Percentiles rank a stretch among this genome's conserved stretches.
Evolutionary conservation across 345 rosid genomes (phyloP).

Genomic region (Turritis glabra): DNA sequence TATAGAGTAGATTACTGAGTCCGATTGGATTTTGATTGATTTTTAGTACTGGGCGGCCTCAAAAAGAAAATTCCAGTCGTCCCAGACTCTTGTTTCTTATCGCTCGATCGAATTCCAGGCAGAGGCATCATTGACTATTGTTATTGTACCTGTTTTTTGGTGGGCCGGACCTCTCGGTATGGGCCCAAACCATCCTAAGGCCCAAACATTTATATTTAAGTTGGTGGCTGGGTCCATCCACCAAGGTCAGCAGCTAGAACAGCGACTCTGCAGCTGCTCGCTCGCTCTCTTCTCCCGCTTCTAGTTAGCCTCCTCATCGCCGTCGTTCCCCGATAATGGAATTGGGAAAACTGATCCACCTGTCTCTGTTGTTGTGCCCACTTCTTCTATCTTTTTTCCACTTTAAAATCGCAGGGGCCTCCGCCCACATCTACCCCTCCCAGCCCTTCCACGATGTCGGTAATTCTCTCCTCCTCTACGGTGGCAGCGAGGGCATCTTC

Average conservation of each 20-base stretch:
- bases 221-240: constrained; percentile 23
- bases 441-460: constrained; percentile 79
- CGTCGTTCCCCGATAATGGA: constrained; percentile 47
- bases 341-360: constrained; percentile 15
- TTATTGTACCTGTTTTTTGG: not conserved
- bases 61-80: constrained; percentile 12
- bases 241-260: constrained; percentile 14
- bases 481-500: constrained; percentile 94
- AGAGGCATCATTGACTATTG: constrained; percentile 39
- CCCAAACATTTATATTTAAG: constrained; percentile 4
- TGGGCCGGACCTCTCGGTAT: not conserved
- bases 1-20: not conserved
- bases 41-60: constrained; percentile 33
- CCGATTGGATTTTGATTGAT: not conserved
- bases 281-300: constrained; percentile 4
- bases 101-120: constrained; percentile 15
- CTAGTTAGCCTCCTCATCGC: too few relatives aligned
- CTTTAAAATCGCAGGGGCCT: constrained; percentile 42
- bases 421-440: constrained; percentile 68
- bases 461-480: constrained; percentile 80
- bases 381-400: constrained; percentile 33
- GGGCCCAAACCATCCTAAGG: constrained; percentile 1
- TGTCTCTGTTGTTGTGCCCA: constrained; percentile 20
- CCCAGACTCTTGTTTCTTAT: constrained; percentile 12
- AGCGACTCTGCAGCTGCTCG: constrained; percentile 24